phyloP scores from a whole-genome alignment of 2,329 filamentous ascomycete species.

The Cercospora sojina region DNA sequence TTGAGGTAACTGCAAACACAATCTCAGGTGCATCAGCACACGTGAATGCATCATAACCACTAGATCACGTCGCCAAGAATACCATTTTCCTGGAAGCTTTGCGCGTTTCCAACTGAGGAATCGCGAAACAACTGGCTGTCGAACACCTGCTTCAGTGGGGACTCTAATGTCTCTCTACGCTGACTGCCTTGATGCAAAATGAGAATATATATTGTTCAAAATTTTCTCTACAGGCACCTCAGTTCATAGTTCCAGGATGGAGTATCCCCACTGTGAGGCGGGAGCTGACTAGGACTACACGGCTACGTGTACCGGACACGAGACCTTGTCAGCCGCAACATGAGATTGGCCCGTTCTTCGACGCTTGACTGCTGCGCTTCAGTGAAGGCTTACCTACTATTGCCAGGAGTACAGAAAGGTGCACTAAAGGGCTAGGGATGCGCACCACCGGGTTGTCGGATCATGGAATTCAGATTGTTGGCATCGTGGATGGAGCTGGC shows the following conservation, averaged over 20 bases:
- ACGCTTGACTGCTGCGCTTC: not conserved
- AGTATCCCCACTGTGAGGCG: conserved; percentile 1
- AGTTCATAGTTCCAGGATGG: not conserved
- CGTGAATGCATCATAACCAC: not conserved
- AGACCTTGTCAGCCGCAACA: conserved; percentile 6
- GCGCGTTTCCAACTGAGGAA: not conserved
- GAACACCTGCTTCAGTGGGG: not conserved
- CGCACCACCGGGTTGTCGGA: not conserved
- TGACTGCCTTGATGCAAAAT: not conserved
- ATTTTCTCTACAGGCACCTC: not conserved
- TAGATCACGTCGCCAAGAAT: not conserved
- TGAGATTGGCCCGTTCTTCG: not conserved
- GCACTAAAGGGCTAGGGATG: conserved; percentile 5
- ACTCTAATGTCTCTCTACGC: not conserved
- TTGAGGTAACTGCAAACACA: not conserved
- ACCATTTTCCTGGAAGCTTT: not conserved
- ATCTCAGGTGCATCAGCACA: not conserved
- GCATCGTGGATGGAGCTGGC: too few species aligned
- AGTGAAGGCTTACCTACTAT: not conserved
- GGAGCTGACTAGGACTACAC: not conserved
- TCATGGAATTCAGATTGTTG: conserved; percentile 9
- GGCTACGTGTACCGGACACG: conserved; percentile 1
- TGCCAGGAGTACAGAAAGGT: not conserved
- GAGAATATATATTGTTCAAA: conserved; percentile 1
- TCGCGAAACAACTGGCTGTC: not conserved